These are phyloP conservation scores for Phoma sp. DNA, from an alignment of 2,329 filamentous ascomycete genomes.

Conservation along the genomic window DNA sequence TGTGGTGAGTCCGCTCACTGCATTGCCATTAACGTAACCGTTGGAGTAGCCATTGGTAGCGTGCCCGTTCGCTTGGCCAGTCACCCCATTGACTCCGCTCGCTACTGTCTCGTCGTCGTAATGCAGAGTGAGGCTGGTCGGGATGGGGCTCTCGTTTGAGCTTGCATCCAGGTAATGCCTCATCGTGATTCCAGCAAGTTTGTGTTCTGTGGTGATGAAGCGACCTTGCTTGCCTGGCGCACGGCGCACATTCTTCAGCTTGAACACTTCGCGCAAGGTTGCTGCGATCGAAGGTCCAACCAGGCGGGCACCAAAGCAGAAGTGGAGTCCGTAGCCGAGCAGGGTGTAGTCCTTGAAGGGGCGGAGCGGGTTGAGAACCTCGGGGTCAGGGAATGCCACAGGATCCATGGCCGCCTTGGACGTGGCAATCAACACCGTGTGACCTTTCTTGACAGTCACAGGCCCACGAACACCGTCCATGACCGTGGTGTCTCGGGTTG, in stretches of 20 bases:
- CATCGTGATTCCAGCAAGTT: slow-evolving; percentile 57
- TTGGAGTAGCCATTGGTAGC: slow-evolving; percentile 12
- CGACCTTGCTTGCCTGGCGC: slow-evolving; percentile 39
- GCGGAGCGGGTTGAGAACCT: slow-evolving; percentile 47
- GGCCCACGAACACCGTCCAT: slow-evolving; percentile 57
- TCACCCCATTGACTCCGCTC: slow-evolving; percentile 19
- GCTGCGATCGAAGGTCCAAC: slow-evolving; percentile 38
- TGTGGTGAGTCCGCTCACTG: slow-evolving; percentile 14
- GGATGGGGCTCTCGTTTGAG: slow-evolving; percentile 53
- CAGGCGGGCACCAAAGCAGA: slow-evolving; percentile 41
- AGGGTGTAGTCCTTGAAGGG: slow-evolving; percentile 40
- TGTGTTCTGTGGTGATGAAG: slow-evolving; percentile 53
- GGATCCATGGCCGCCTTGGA: slow-evolving; percentile 49
- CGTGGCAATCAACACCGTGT: slow-evolving; percentile 48
- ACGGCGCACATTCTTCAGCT: slow-evolving; percentile 40
- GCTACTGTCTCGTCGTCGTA: slow-evolving; percentile 30
- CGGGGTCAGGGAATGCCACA: slow-evolving; percentile 39
- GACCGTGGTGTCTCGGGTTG: slow-evolving; percentile 54
- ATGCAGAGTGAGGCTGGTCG: slow-evolving; percentile 33
- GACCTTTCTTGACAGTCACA: slow-evolving; percentile 51
- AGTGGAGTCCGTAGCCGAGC: slow-evolving; percentile 42
- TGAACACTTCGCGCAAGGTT: slow-evolving; percentile 43
- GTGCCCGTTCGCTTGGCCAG: slow-evolving; percentile 16
- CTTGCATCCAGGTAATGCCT: slow-evolving; percentile 57
- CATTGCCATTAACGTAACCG: slow-evolving; percentile 12